phyloP scores from a whole-genome alignment of 305 asterid genomes.

The Petunia hybrid region DNA sequence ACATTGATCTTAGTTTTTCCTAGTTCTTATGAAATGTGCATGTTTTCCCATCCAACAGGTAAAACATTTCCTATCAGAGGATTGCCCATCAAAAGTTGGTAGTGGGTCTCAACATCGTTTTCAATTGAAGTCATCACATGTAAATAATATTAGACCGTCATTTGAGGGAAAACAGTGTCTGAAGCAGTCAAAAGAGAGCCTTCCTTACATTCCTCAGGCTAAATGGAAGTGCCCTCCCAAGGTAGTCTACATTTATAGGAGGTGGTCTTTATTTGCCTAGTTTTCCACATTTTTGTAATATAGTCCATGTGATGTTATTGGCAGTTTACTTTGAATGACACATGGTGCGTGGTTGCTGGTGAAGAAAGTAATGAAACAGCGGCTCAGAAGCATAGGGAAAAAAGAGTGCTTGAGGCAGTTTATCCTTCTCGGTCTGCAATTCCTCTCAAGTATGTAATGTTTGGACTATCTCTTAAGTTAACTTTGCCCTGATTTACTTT shows the following conservation, averaged over 20 bases:
- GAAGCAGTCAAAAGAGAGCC: conserved; percentile 20
- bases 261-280: conserved; percentile 9
- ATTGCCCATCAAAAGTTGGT: conserved; percentile 36
- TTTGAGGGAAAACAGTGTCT: neutral
- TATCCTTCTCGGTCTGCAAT: conserved; percentile 88
- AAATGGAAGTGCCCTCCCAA: conserved; percentile 41
- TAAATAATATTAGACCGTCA: neutral
- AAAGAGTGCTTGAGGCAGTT: conserved; percentile 80
- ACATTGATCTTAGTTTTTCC: neutral
- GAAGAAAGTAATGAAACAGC: conserved; percentile 77
- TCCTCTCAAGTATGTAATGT: conserved; percentile 65
- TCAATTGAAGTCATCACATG: conserved; percentile 19
- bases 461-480: neutral
- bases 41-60: conserved; percentile 34
- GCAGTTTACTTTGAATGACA: conserved; percentile 61
- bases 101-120: conserved; percentile 25
- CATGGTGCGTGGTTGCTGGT: conserved; percentile 76
- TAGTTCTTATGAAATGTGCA: neutral
- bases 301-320: conserved; percentile 9
- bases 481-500: conserved; percentile 16
- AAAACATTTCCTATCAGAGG: conserved; percentile 26
- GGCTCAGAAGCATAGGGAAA: conserved; percentile 64
- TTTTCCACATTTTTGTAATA: conserved; percentile 2
- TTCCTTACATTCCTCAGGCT: conserved; percentile 6
- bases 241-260: conserved; percentile 20